Evolutionary conservation across 2,329 filamentous ascomycete genomes (phyloP), one percentile per base, ranked within the genome.

Genomic region (Boeremia lycopersici): DNA sequence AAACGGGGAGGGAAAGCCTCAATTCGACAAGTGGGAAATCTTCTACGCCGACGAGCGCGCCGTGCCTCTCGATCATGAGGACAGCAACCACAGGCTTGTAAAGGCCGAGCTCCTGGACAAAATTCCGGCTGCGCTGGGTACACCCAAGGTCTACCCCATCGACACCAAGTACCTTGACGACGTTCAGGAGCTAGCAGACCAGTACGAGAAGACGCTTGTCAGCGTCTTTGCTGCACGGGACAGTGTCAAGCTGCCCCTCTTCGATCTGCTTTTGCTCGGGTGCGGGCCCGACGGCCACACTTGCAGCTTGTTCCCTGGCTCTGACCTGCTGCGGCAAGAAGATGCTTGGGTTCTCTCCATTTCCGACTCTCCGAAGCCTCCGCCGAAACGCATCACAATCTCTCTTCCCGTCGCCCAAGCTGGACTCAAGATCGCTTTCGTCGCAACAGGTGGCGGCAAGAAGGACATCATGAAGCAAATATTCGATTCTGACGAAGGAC

Each of bases 41-140:
- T 99, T 98, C 83, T 98, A 97, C 77, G 93, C 93, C 72, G 95
- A 99, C 74, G 95, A 99, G 82, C 90, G 95, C 71, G 91, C 91
- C 66, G 95, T 98, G 48, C 90, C 95, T 19, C 87, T 97, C 65
- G 88, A 95, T 76, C 89, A 98, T 78, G 84, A 86, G 63, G 93
- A 99, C 80, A 96, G 92, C 80, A 99, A 98, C 80, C 96, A 97
- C 79, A 86, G 81, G 57, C 86, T 97, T 39, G 79, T 98, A 65
- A 95, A 96, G 81, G 81, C 86, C 42, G 92, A 97, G 78, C 82
- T 97, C 45, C 82, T 99, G 59, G 88, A 93, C 79, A 93, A 96
- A 80, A 89, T 98, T 60, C 91, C 93, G 36, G 77, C 81, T 40
- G 82, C 82, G 50, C 71, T 85, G 60, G 84, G 85, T 60, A 77